Percentiles rank a stretch among this genome's conserved stretches.
Conservation (phyloP, 192 early-diverging fungal species). For the Entomortierella beljakovae region DNA sequence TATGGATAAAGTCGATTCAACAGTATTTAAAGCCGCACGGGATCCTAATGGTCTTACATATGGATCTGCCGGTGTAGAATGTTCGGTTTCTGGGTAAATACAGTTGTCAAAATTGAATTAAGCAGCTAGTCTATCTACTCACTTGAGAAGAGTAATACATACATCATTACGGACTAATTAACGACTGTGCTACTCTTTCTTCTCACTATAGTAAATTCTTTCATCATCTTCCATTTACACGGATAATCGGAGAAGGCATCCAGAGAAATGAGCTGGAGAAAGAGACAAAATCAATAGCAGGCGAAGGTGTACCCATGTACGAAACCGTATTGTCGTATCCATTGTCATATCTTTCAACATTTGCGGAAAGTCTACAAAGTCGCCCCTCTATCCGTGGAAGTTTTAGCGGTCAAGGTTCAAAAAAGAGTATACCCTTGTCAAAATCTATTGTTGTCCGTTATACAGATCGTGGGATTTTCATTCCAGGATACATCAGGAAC, state of each 20-base stretch:
- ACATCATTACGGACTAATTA: neutral
- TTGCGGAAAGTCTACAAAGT: conserved; percentile 48
- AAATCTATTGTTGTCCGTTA: conserved; percentile 50
- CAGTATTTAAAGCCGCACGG: conserved; percentile 20
- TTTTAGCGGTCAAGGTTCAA: conserved; percentile 12
- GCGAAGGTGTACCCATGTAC: too few relatives aligned
- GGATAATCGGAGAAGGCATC: conserved; percentile 19
- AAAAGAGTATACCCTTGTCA: conserved; percentile 33
- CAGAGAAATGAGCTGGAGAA: conserved; percentile 31
- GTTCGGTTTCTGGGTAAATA: conserved; percentile 53
- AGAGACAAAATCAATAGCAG: conserved; percentile 7
- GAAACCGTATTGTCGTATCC: conserved; percentile 29
- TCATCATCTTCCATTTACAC: conserved; percentile 39
- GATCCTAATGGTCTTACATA: conserved; percentile 39
- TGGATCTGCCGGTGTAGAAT: conserved; percentile 50
- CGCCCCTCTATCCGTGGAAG: conserved; percentile 51
- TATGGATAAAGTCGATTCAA: conserved; percentile 26
- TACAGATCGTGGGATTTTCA: conserved; percentile 43
- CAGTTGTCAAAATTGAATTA: too few relatives aligned
- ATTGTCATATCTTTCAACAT: conserved; percentile 41
- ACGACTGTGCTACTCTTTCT: neutral
- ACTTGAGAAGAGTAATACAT: neutral
- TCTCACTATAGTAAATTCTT: conserved; percentile 39
- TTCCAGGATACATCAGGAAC: conserved; percentile 46
- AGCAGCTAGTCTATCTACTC: neutral